Base-by-base conservation (phyloP, 1,284 basidiomycete species). In the Flammula alnicola region DNA sequence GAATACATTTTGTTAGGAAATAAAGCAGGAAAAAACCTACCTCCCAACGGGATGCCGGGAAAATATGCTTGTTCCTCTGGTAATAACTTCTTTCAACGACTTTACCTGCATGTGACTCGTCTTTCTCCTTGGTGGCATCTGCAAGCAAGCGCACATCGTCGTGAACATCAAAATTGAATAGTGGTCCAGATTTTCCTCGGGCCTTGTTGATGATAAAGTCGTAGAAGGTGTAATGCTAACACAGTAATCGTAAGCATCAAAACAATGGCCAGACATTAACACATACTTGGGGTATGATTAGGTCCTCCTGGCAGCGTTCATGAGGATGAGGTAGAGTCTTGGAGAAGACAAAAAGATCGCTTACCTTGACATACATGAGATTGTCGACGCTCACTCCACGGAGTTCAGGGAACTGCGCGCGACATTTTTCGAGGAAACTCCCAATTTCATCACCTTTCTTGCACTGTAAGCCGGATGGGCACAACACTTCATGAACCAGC, bases 91-190 rank as follows among this genome's bases (percentile, higher is more conserved):
- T 75, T 68, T 98, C 94, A 8, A 99, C 96, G 3, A 99, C 96
- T 67, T 99, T 99, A 1, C 97, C 97, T 0, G 97, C 97, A 64
- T 99, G 97, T 6, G 93, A 95, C 73, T 99, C 97, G 64, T 99
- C 95, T 72, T 98, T 99, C 70, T 99, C 96, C 53, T 90, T 84
- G 0, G 93, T 93, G 1, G 96, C 96, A 65, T 99, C 97, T 12
- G 92, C 86, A n/a, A 98, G 77, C 55, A 99, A 70, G 4, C 97
- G 91, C 8, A 99, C 91, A 66, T 99, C 96, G 65, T 99, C 96
- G 69, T 99, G 96, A 5, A 98, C 97, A 68, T 99, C 97, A 68
- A 99, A 99, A 70, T 93, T 97, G 77, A 99, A 99, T 45, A 99
- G 72, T 1, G 96, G 96, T 0, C 96, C 97, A 0, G 95, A 98